These are phyloP conservation scores for Diaporthe eres DNA, from an alignment of 2,329 filamentous ascomycete species.

Conservation along the genomic window DNA sequence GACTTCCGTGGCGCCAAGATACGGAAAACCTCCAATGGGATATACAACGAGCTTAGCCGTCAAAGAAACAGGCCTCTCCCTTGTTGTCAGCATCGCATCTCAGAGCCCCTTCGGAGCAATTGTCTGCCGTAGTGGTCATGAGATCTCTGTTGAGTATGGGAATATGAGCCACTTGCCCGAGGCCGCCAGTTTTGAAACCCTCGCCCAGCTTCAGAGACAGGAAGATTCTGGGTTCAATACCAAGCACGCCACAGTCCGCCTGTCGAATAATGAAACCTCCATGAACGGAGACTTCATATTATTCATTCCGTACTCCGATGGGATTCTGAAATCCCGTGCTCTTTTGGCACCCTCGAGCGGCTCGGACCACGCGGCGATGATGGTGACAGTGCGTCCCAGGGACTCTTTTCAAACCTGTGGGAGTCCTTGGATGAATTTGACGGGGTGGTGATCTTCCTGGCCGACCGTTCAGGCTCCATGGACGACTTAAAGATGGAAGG, in stretches of 20 bases:
- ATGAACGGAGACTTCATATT: not conserved
- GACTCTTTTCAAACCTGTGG: not conserved
- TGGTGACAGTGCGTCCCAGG: not conserved
- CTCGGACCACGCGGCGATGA: not conserved
- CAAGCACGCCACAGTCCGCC: not conserved
- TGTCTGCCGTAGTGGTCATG: not conserved
- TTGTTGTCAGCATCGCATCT: not conserved
- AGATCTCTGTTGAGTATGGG: not conserved
- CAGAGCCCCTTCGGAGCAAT: not conserved
- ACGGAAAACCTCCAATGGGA: not conserved
- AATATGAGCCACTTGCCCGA: not conserved
- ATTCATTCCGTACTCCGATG: not conserved
- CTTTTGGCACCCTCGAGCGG: not conserved
- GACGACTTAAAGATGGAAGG: not conserved
- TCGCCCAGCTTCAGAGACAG: not conserved
- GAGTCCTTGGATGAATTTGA: not conserved
- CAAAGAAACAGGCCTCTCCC: not conserved
- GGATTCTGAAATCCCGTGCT: not conserved
- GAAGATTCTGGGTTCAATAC: not conserved
- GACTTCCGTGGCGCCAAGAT: not conserved
- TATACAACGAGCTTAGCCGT: not conserved
- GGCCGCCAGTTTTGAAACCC: not conserved
- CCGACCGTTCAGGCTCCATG: not conserved
- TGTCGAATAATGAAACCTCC: not conserved
- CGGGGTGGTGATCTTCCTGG: not conserved